Base-by-base conservation (phyloP, 345 rosid species). In the Hibiscus mutabilis region DNA sequence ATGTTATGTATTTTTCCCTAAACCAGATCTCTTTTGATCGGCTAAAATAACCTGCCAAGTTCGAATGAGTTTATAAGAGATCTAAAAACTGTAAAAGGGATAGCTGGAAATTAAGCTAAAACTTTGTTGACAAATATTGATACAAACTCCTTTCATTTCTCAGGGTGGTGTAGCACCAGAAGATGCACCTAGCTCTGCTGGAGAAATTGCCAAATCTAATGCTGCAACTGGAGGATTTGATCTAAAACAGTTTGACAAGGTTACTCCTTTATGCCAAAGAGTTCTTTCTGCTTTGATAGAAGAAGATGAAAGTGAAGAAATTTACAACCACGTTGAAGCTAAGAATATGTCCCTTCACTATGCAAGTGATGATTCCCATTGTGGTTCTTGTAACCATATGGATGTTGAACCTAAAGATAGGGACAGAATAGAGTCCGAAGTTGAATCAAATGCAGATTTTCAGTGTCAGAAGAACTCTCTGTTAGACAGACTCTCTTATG, bases 341-440 rank as follows among this genome's bases (percentile, higher is more conserved):
- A 92, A 88, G 77, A 89, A 83, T 73, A 73, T 87, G 81, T 82
- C 93, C 67, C 86, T 88, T 69, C 97, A 95, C 78, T 86, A 90
- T 57, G 89, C 86, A 18, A 92, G 99, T 74, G 99, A 95, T 85
- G 97, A 90, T 82, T 95, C 99, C 77, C 96, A 92, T 77, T 90
- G 94, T 76, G 97, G 96, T 82, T 90, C 97, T 24, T 95, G 97
- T 70, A 92, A 89, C 78, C 88, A 83, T 74, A 86, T 86, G 62
- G 99, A 95, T 77, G 77, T 84, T 31, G 99, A 90, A 73, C 77
- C 85, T 74, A 95, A 80, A 81, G 91, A 92, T 73, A 86, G 87
- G 82, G 99, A 92, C 79, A 87, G 90, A 77, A 81, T 89, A 85
- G 99, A 95, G 83, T 90, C 89, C 74, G 99, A 92, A 81, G 96